Percentiles rank a stretch among this genome's conserved stretches.
phyloP scores from a whole-genome alignment of 768 basidiomycete genomes.

The Jaapia argillacea region DNA sequence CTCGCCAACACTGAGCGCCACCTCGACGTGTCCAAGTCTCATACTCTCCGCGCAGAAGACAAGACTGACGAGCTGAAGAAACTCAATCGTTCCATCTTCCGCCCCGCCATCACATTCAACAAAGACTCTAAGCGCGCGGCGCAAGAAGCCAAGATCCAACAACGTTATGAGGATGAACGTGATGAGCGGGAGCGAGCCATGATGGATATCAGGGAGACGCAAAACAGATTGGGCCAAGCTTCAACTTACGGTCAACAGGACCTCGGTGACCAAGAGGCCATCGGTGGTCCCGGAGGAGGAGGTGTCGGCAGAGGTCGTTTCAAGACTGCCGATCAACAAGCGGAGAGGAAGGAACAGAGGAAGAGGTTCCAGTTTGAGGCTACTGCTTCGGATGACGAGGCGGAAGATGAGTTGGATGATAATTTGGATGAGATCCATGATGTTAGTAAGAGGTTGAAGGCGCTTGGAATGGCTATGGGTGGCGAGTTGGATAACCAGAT shows the following conservation, averaged over 20 bases:
- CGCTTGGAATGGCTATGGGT: conserved; percentile 73
- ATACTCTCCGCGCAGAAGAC: conserved; percentile 83
- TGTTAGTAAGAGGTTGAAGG: conserved; percentile 68
- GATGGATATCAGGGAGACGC: conserved; percentile 78
- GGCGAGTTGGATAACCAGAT: conserved; percentile 88
- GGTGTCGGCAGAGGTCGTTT: conserved; percentile 30
- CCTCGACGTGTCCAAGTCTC: conserved; percentile 84
- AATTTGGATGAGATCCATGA: conserved; percentile 84
- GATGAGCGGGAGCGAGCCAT: conserved; percentile 77
- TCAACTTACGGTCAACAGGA: conserved; percentile 44
- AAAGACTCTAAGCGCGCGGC: conserved; percentile 86
- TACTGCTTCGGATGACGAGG: conserved; percentile 82
- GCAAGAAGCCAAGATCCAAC: conserved; percentile 73
- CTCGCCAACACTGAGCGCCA: conserved; percentile 93
- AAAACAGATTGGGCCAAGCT: conserved; percentile 76
- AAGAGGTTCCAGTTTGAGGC: conserved; percentile 89
- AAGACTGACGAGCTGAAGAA: conserved; percentile 89
- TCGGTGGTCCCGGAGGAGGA: too few species aligned
- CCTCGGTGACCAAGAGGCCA: conserved; percentile 33
- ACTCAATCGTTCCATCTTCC: conserved; percentile 92
- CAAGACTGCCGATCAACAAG: conserved; percentile 40
- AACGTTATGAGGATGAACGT: conserved; percentile 83
- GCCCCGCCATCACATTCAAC: conserved; percentile 85
- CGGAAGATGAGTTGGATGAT: conserved; percentile 89
- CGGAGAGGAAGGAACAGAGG: conserved; percentile 56